Evolutionary conservation across 257 asterid genomes (phyloP).

Genomic region (Thymus quinquecostatus): DNA sequence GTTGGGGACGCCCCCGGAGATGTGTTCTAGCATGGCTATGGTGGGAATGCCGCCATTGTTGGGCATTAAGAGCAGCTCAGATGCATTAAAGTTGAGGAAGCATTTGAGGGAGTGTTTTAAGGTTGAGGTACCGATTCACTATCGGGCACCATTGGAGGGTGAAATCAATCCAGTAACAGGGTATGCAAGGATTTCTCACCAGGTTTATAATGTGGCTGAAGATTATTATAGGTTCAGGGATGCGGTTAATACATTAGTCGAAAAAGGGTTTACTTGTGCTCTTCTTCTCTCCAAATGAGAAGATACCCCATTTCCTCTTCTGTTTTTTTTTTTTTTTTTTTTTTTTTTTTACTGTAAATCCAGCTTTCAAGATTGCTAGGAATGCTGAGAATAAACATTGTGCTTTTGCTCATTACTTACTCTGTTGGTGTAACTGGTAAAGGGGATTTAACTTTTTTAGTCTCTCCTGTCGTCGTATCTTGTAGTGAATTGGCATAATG

Average conservation of each 20-base stretch:
- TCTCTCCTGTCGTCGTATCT: conserved; percentile 13
- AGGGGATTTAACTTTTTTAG: neutral
- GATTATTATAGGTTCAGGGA: conserved; percentile 78
- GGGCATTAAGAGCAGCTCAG: conserved; percentile 55
- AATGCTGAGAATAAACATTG: neutral
- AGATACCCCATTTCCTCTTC: conserved; percentile 30
- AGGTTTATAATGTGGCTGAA: conserved; percentile 71
- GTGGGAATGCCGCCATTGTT: conserved; percentile 79
- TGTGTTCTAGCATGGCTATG: conserved; percentile 94
- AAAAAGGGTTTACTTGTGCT: conserved; percentile 56
- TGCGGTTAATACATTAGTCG: conserved; percentile 65
- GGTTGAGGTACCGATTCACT: conserved; percentile 85
- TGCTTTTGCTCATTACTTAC: neutral
- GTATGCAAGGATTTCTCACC: conserved; percentile 90
- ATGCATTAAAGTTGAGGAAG: conserved; percentile 61
- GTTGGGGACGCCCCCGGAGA: conserved; percentile 69
- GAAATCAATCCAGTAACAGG: conserved; percentile 59
- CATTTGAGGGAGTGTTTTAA: conserved; percentile 64
- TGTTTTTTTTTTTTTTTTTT: neutral
- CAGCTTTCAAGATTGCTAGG: conserved; percentile 13
- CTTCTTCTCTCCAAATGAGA: conserved; percentile 39
- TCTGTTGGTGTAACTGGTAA: neutral
- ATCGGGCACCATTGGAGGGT: conserved; percentile 53
- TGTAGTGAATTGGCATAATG: neutral
- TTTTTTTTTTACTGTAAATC: conserved; percentile 12